Percentiles rank a stretch among this genome's conserved stretches.
Conservation (phyloP, 768 basidiomycete species). For the Mycena haematopus region DNA sequence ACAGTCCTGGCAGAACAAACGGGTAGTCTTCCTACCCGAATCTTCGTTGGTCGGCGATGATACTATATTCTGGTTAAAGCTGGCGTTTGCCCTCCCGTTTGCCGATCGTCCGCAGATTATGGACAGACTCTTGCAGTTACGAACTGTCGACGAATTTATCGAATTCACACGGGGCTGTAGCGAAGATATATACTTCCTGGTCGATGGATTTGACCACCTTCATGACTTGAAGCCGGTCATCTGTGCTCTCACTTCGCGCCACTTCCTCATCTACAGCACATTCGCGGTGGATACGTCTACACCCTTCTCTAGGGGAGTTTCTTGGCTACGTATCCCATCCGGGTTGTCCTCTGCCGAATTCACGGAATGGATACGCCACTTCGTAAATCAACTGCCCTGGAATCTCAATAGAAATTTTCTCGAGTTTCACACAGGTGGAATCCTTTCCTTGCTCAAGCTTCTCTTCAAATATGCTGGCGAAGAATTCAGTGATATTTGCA, state of each 20-base stretch:
- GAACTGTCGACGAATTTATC: constrained; percentile 15
- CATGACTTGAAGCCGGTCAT: constrained; percentile 10
- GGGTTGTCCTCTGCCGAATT: constrained; percentile 16
- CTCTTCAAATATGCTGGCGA: neutral
- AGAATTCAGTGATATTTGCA: neutral
- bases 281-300: constrained; percentile 6
- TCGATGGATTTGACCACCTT: constrained; percentile 25
- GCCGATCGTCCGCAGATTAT: constrained; percentile 18
- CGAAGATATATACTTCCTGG: constrained; percentile 25
- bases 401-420: constrained; percentile 4
- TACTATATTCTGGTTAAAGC: constrained; percentile 20
- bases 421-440: neutral
- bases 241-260: constrained; percentile 6
- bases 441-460: constrained; percentile 8
- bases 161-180: constrained; percentile 17
- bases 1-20: constrained; percentile 4
- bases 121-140: constrained; percentile 15
- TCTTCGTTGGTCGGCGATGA: constrained; percentile 20
- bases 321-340: constrained; percentile 20
- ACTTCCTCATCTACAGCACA: constrained; percentile 18
- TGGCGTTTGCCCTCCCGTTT: constrained; percentile 28
- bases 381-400: constrained; percentile 11
- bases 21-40: constrained; percentile 27
- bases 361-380: constrained; percentile 16
- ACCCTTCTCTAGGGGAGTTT: neutral